A percentile compares a stretch with the other conserved stretches of the same genome.
Conservation (phyloP, 1,284 basidiomycete species). For the Cerioporus squamosus region DNA sequence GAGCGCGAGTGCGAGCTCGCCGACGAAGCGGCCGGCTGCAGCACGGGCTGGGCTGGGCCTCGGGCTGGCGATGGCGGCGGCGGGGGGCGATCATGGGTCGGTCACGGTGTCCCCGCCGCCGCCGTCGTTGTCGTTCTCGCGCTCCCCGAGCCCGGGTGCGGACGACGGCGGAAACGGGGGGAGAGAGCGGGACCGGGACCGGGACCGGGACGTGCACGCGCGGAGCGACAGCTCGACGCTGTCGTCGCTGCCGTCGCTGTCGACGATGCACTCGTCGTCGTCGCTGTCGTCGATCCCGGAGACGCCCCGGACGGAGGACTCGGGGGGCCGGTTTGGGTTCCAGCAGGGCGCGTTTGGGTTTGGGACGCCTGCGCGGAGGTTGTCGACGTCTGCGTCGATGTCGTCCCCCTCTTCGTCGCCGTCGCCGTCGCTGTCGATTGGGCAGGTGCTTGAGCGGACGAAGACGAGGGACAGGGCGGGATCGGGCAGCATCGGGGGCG, state of each 20-base stretch:
- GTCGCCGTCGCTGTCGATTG: conserved; percentile 35
- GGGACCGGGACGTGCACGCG: conserved; percentile 14
- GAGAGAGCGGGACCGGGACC: too few species aligned
- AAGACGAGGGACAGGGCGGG: neutral
- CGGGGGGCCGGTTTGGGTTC: too few species aligned
- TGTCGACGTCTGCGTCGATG: neutral
- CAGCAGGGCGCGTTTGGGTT: too few species aligned
- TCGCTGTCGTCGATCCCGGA: conserved; percentile 35
- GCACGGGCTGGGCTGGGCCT: conserved; percentile 13
- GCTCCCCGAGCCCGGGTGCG: conserved; percentile 3
- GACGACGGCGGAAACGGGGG: too few species aligned
- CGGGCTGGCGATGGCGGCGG: conserved; percentile 19
- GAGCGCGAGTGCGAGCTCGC: conserved; percentile 5
- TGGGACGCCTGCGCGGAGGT: neutral
- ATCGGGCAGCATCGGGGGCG: too few species aligned
- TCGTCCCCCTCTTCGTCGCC: too few species aligned
- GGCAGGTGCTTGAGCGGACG: conserved; percentile 34
- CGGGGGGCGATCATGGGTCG: conserved; percentile 10
- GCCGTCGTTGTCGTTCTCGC: conserved; percentile 5
- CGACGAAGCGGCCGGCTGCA: neutral
- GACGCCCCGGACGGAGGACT: conserved; percentile 18
- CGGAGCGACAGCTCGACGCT: conserved; percentile 22
- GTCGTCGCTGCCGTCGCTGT: conserved; percentile 30
- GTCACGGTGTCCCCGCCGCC: neutral
- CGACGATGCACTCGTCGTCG: conserved; percentile 25